Base-by-base conservation (phyloP, 2,329 filamentous ascomycete genomes). In the Talaromyces verruculosus region DNA sequence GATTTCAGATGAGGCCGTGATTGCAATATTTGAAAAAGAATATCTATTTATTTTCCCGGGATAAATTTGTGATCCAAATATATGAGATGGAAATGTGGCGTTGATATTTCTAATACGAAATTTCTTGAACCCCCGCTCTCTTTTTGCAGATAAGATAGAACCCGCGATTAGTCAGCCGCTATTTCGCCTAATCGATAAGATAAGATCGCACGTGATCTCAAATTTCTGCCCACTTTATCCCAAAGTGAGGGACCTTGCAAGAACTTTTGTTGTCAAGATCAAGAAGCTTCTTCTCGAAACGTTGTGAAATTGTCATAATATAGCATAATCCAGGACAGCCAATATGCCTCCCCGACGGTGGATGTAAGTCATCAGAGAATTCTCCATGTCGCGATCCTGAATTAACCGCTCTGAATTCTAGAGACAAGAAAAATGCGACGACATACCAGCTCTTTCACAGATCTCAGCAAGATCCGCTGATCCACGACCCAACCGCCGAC, bases 401-500 rank as follows among this genome's bases (percentile, higher is more conserved):
- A 28, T 43, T 28, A 67, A 63, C 59, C 51, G 58, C 66, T 59
- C 73, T 77, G 64, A 77, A 72, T 69, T 67, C 62, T 75, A 89
- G 87, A 72, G 87, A 97, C 84, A 97, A 97, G 83, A 96, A 97
- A 81, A 90, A 87, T 67, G 93, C 95, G 72, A 91, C 91, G 77
- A 95, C 93, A 81, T 98, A 96, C 81, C 90, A 91, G 72, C 91
- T 99, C 77, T 92, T 98, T 73, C 92, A 97, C 81, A 92, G 95
- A 75, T 92, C 94, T 39, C 96, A 99, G 81, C 92, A 97, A 87
- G 95, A 99, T 79, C 95, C 96, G 57, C 88, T 94, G 73, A 97
- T 99, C 77, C 91, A 99, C 85, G 93, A 99, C 83, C 86, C 90
- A 73, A 86, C 89, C 73, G 93, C 92, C 64, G 91, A 94, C 59